A percentile compares a stretch with the other conserved stretches of the same genome.
phyloP scores from a whole-genome alignment of 2,329 filamentous ascomycete genomes.

The Aureobasidium musti region DNA sequence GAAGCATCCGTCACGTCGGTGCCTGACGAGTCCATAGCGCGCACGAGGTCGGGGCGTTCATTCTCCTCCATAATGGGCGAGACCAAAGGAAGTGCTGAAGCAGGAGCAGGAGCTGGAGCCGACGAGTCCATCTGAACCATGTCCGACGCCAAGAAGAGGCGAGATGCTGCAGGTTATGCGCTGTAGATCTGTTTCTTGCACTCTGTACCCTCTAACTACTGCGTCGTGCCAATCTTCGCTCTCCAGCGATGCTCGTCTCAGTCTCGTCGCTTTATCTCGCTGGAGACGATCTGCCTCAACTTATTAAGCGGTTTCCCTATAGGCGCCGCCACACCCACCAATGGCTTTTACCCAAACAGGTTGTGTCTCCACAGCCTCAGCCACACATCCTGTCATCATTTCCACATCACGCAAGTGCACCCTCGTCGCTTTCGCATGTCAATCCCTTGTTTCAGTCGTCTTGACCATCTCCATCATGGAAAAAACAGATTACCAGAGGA shows the following conservation, averaged over 20 bases:
- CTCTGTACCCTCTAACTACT: background rate
- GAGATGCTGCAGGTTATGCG: background rate
- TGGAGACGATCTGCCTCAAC: background rate
- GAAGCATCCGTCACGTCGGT: constrained; percentile 37
- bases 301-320: constrained; percentile 6
- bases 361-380: constrained; percentile 6
- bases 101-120: constrained; percentile 7
- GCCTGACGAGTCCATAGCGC: constrained; percentile 39
- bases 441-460: too few species aligned
- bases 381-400: constrained; percentile 5
- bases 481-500: background rate
- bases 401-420: background rate
- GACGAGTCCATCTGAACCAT: constrained; percentile 14
- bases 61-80: constrained; percentile 42
- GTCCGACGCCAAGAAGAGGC: constrained; percentile 8
- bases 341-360: background rate
- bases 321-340: constrained; percentile 18
- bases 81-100: constrained; percentile 6
- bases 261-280: background rate
- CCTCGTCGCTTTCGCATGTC: too few species aligned
- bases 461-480: background rate
- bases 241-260: background rate
- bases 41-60: constrained; percentile 37
- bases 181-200: background rate
- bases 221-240: background rate